A percentile compares a stretch with the other conserved stretches of the same genome.
phyloP scores from a whole-genome alignment of 176 grass and related monocot species.

The Coix lacrymajobi region DNA sequence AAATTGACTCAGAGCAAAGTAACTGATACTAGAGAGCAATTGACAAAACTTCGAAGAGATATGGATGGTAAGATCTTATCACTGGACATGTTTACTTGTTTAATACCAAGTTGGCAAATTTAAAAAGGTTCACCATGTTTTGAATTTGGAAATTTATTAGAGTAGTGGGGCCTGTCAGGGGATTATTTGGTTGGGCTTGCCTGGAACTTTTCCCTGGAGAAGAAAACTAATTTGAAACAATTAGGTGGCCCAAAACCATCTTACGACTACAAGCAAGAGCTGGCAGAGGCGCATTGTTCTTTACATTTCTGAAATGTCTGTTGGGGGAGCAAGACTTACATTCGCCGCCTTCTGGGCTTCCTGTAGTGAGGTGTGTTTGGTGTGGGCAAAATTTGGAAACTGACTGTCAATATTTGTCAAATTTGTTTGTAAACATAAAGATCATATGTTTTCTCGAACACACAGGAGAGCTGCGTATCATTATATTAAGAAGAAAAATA shows the following conservation, averaged over 20 bases:
- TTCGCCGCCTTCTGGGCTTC: not conserved
- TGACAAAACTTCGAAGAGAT: slow-evolving; percentile 75
- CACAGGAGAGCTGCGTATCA: too few relatives aligned
- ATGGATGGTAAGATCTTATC: slow-evolving; percentile 66
- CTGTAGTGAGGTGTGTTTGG: not conserved
- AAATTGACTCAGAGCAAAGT: slow-evolving; percentile 84
- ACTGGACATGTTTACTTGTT: not conserved
- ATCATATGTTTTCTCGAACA: not conserved
- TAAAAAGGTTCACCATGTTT: not conserved
- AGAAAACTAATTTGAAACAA: not conserved
- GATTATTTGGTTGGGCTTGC: not conserved
- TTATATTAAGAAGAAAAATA: too few relatives aligned
- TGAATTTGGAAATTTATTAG: not conserved
- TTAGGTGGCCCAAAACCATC: not conserved
- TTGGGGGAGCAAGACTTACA: not conserved
- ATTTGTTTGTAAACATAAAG: not conserved
- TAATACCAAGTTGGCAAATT: not conserved
- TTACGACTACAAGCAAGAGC: not conserved
- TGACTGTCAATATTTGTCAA: not conserved
- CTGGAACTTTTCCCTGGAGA: not conserved
- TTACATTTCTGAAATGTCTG: not conserved
- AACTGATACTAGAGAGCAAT: slow-evolving; percentile 53
- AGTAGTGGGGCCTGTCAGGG: not conserved
- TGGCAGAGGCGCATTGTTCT: not conserved
- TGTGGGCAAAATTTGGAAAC: not conserved